A percentile compares a stretch with the other conserved stretches of the same genome.
Conservation (phyloP, 2,329 filamentous ascomycete genomes). For the Thermothelomyces thermophilus region DNA sequence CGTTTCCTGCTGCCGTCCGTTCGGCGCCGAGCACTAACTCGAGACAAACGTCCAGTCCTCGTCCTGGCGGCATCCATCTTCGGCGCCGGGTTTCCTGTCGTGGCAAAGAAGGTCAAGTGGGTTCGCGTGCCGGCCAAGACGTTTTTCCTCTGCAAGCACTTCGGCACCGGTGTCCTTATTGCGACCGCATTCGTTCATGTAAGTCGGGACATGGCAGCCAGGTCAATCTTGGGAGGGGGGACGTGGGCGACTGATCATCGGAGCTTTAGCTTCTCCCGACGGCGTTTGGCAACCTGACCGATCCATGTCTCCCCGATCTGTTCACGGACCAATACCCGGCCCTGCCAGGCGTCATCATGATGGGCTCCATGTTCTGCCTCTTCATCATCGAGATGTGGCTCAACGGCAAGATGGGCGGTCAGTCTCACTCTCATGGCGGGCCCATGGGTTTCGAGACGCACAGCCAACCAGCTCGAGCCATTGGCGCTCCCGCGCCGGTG, state of each 20-base stretch:
- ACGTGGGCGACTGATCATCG: too few relatives aligned
- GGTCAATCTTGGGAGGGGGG: too few relatives aligned
- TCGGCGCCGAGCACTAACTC: neutral
- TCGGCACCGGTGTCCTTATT: constrained; percentile 65
- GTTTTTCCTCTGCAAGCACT: constrained; percentile 59
- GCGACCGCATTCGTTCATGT: constrained; percentile 69
- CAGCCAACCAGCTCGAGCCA: too few relatives aligned
- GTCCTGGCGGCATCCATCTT: constrained; percentile 36
- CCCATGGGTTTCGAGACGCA: constrained; percentile 44
- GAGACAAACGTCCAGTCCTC: constrained; percentile 31
- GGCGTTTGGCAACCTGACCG: constrained; percentile 46
- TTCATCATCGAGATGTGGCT: constrained; percentile 59
- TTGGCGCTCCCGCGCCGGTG: too few relatives aligned
- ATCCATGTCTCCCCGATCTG: constrained; percentile 52
- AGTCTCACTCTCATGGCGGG: constrained; percentile 50
- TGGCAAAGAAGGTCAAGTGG: constrained; percentile 50
- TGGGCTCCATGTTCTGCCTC: constrained; percentile 53
- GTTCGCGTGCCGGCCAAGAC: constrained; percentile 50
- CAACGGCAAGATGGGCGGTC: constrained; percentile 49
- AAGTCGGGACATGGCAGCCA: too few relatives aligned
- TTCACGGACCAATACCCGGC: constrained; percentile 55
- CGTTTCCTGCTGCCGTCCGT: neutral
- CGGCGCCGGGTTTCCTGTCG: constrained; percentile 46
- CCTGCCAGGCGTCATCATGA: constrained; percentile 60
- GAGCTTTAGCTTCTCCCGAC: constrained; percentile 53